These are phyloP conservation scores for Ustilago cynodontis DNA, from an alignment of 1,284 basidiomycete species.

Conservation along the genomic window DNA sequence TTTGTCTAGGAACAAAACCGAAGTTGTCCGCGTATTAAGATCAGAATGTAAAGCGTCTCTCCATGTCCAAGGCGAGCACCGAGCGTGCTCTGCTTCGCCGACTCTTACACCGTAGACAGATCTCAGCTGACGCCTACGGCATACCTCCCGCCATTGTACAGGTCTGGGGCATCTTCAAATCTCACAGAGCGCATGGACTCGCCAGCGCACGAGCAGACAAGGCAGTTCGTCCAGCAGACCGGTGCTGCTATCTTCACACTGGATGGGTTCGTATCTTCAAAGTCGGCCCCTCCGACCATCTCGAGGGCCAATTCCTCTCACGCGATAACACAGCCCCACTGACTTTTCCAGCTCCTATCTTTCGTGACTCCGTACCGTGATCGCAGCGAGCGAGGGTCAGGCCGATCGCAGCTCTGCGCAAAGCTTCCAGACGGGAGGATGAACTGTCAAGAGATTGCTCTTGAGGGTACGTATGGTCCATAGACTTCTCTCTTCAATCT, in stretches of 20 bases:
- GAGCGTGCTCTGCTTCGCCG: not conserved
- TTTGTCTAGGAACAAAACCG: not conserved
- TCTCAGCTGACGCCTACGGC: not conserved
- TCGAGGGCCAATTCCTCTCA: not conserved
- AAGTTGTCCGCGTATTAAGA: not conserved
- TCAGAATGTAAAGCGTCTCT: not conserved
- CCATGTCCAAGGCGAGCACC: not conserved
- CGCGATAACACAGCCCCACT: slow-evolving; percentile 1
- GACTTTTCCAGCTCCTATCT: not conserved
- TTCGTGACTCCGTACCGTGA: not conserved
- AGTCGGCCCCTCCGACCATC: slow-evolving; percentile 1
- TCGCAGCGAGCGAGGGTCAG: slow-evolving; percentile 41
- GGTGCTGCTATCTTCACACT: slow-evolving; percentile 40
- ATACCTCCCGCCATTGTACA: not conserved
- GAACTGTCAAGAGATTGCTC: slow-evolving; percentile 49
- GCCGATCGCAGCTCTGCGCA: slow-evolving; percentile 45
- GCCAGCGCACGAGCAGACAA: slow-evolving; percentile 38
- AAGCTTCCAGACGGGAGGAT: slow-evolving; percentile 40
- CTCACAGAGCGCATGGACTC: slow-evolving; percentile 45
- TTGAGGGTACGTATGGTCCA: slow-evolving; percentile 51
- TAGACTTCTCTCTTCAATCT: too few relatives aligned
- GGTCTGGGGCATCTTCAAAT: slow-evolving; percentile 51
- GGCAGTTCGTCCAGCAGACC: slow-evolving; percentile 41
- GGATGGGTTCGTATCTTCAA: slow-evolving; percentile 39
- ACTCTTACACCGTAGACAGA: not conserved